Percentiles rank a stretch among this genome's conserved stretches.
Conservation (phyloP, 139 green algal species). For the Penium margaritaceum region DNA sequence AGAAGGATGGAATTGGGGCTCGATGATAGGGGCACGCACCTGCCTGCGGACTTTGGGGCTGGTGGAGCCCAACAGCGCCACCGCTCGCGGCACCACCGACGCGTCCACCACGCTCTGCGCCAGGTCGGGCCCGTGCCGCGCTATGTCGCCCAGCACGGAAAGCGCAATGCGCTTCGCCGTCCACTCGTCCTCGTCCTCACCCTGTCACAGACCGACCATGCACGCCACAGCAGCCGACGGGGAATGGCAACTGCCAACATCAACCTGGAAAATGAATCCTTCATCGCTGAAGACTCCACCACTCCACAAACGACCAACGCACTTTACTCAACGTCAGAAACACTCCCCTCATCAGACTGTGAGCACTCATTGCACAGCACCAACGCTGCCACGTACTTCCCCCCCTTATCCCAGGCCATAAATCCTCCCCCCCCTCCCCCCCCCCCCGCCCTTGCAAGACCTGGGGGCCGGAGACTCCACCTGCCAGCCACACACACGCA, state of each 20-base stretch:
- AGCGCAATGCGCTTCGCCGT: constrained; percentile 68
- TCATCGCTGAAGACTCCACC: neutral
- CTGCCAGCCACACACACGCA: neutral
- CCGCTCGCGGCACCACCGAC: constrained; percentile 67
- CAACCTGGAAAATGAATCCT: neutral
- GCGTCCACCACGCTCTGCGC: constrained; percentile 78
- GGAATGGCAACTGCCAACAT: neutral
- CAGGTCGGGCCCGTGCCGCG: constrained; percentile 78
- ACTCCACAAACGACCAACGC: neutral
- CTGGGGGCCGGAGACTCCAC: neutral
- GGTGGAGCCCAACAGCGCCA: constrained; percentile 68
- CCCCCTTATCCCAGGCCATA: no score
- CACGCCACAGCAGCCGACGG: neutral
- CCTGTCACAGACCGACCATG: neutral
- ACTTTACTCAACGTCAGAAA: neutral
- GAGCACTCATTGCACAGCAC: neutral
- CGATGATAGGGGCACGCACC: constrained; percentile 23
- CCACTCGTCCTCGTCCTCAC: neutral
- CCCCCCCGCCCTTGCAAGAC: neutral
- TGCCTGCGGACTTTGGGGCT: constrained; percentile 81
- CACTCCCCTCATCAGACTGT: neutral
- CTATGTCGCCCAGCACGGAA: constrained; percentile 70
- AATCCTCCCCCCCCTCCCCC: neutral
- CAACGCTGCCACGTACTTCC: no score
- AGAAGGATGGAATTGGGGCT: no score